Evolutionary conservation across 176 grass and related monocot species (phyloP), one percentile per base, ranked within the genome.

Genomic region (Coix lacrymajobi): DNA sequence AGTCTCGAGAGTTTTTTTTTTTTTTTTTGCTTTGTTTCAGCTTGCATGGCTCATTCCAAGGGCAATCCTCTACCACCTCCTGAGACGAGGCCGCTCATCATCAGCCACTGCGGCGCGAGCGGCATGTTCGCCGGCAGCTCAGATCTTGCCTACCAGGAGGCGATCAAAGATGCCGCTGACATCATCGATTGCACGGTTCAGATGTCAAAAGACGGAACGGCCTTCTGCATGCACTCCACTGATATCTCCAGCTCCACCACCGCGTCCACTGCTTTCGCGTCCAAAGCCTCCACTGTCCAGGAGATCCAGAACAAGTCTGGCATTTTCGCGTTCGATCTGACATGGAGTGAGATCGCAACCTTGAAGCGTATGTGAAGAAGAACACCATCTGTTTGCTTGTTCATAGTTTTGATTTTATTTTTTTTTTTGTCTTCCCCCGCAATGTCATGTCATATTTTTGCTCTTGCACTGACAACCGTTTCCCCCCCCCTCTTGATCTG

Each of bases 311-410:
- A 85, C 39, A 73, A 86, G 64, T 90, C 79, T 4, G 91, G 97
- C 56, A 88, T 99, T 49, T 99, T 91, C 89, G 90, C 93, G 8
- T 99, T 96, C 66, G 91, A 96, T 79, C 87, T 99, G 80, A 65
- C 87, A 37, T 99, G 97, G 97, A 90, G 62, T 54, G 97, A 99
- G 65, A 94, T 99, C 44, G 81, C 90, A 85, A 94, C 79, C 57
- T 73, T 99, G 56, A 92, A 94, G 70, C 91, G 91, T 99, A 85
- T 75, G 89, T 96, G 83, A 79, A 84, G 56, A 22, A 16, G n/a
- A n/a, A n/a, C n/a, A n/a, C n/a, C 39, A 73, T 56, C 6, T 56
- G 12, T 43, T 78, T 87, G 29, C 46, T 38, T 83, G 33, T 70
- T 68, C 38, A 6, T 75, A 28, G 48, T 48, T 45, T 45, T 44